phyloP scores from a whole-genome alignment of 2,329 filamentous ascomycete species.

The Cordyceps cateniannulata region DNA sequence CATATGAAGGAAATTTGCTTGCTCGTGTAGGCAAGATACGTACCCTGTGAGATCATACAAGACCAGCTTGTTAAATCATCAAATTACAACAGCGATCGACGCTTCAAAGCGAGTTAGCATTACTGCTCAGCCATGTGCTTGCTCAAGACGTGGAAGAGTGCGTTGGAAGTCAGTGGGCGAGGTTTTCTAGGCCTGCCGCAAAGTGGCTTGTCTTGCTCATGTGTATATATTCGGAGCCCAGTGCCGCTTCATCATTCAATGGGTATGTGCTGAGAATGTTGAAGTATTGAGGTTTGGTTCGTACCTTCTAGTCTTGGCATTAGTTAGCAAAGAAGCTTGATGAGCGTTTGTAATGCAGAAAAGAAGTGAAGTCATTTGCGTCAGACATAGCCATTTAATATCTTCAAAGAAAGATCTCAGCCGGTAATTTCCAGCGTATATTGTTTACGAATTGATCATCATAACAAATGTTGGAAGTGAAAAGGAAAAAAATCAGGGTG shows the following conservation, averaged over 20 bases:
- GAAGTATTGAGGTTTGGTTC: background rate
- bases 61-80: background rate
- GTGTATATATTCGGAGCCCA: conserved; percentile 75
- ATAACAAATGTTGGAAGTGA: conserved; percentile 18
- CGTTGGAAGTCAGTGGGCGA: conserved; percentile 75
- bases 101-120: background rate
- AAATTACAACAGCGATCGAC: background rate
- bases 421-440: conserved; percentile 93
- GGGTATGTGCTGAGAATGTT: background rate
- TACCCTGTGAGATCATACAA: background rate
- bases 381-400: conserved; percentile 85
- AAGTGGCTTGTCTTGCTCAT: conserved; percentile 82
- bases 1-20: conserved; percentile 26
- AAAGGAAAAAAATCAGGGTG: background rate
- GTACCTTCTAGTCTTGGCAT: conserved; percentile 19
- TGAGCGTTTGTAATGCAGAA: conserved; percentile 9
- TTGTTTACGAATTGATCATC: conserved; percentile 63
- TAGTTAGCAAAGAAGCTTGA: conserved; percentile 26
- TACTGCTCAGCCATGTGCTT: background rate
- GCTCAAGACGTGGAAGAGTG: background rate
- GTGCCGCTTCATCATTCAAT: conserved; percentile 82
- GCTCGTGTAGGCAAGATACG: background rate
- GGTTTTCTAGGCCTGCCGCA: conserved; percentile 99
- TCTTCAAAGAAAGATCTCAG: conserved; percentile 73
- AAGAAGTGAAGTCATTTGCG: conserved; percentile 23